These are phyloP conservation scores for Solanum megistacrolobum DNA, from an alignment of 257 asterid species.

Conservation along the genomic window DNA sequence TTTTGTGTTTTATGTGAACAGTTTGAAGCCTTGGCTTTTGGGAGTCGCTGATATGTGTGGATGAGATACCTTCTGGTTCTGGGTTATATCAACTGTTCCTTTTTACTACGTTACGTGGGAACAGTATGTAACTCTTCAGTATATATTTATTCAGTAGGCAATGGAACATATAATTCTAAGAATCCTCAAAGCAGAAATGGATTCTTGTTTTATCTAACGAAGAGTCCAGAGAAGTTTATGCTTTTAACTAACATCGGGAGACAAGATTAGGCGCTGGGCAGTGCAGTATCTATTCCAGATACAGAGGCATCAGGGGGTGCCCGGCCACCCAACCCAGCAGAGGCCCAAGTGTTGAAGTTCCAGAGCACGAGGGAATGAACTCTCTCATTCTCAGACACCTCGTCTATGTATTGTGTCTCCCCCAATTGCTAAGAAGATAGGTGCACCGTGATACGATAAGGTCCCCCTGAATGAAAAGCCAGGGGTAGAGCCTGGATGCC, in stretches of 20 bases:
- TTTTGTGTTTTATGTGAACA: slow-evolving; percentile 12
- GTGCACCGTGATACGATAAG: not conserved
- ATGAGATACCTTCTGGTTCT: slow-evolving; percentile 60
- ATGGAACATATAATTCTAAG: not conserved
- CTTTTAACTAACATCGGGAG: not conserved
- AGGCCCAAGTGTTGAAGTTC: not conserved
- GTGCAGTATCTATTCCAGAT: not conserved
- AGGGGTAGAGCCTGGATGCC: not conserved
- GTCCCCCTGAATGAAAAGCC: not conserved
- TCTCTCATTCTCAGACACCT: not conserved
- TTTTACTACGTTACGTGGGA: slow-evolving; percentile 84
- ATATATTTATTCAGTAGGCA: not conserved
- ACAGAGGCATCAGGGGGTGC: not conserved
- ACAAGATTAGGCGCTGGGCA: not conserved
- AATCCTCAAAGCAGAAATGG: not conserved
- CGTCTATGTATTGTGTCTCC: not conserved
- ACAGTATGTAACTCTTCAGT: slow-evolving; percentile 29
- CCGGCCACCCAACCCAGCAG: not conserved
- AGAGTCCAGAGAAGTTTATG: not conserved
- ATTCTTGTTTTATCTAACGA: not conserved
- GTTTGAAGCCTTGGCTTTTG: slow-evolving; percentile 85
- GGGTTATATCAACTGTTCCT: slow-evolving; percentile 72
- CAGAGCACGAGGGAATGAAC: not conserved
- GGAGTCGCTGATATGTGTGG: slow-evolving; percentile 82
- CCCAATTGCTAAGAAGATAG: not conserved